Base-by-base conservation (phyloP, 2,329 filamentous ascomycete genomes). In the Epichloe elymi region DNA sequence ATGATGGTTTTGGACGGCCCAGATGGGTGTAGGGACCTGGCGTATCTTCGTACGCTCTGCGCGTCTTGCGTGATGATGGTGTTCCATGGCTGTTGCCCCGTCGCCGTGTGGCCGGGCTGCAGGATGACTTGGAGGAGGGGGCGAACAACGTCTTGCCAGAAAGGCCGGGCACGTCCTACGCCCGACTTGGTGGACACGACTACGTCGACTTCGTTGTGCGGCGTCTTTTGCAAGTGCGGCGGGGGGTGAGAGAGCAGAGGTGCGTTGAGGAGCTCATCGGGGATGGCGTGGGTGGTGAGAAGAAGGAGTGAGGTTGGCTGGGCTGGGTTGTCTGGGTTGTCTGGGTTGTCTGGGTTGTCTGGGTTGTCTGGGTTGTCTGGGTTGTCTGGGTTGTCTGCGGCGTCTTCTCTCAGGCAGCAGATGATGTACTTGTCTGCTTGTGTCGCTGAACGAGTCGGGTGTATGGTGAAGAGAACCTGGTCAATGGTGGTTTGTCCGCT, bases 121-220 rank as follows among this genome's bases (percentile, higher is more conserved):
- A 46, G 50, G 2, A 80, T 57, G 2, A 68, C 58, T 15, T 59
- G 59, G 44, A 86, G 69, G 1, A 86, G 62, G 1, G 80, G 82
- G 49, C 67, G 65, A 15, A 89, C 59, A 0, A 80, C 71, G 4
- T 65, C 54, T 1, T 75, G 61, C 65, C 77, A 86, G 56, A 85
- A 80, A 1, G 60, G 55, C 33, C 68, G 62, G 0, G 84, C 81
- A 14, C 71, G 69, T 1, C 79, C 75, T 1, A 75, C 76, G 14
- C 86, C 86, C 0, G 86, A 86, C 19, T 71, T 70, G 0, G 76
- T 81, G 1, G 85, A 89, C 17, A 89, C 73, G 20, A 90, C 63
- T 17, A 88, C 70, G 58, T 86, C 75, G n/a, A 83, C 63, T 12
- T 65, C 48, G 36, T 59, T 61, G n/a, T 51, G 51, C 12, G 51